Percentiles rank a stretch among this genome's conserved stretches.
phyloP scores from a whole-genome alignment of 495 filamentous ascomycete species.

The Terfezia claveryi region DNA sequence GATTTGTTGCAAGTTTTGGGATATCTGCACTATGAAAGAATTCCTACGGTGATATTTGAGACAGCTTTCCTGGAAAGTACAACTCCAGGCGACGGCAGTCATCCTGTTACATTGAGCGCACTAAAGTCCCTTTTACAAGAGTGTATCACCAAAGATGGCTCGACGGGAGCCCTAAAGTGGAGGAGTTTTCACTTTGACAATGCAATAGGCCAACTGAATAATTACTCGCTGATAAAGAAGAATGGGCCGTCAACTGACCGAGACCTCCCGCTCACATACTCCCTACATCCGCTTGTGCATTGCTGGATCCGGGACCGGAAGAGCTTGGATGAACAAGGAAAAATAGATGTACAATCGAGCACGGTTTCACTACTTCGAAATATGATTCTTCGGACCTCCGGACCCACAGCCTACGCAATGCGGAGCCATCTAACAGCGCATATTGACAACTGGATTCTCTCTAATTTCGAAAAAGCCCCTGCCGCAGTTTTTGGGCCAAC shows the following conservation, averaged over 20 bases:
- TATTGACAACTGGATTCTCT: background rate
- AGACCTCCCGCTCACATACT: background rate
- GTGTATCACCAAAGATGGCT: too few relatives aligned
- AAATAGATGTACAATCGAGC: too few relatives aligned
- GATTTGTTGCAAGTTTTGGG: background rate
- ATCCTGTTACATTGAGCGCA: too few relatives aligned
- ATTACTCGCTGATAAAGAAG: too few relatives aligned
- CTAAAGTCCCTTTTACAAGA: too few relatives aligned
- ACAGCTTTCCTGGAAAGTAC: background rate
- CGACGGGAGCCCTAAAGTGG: too few relatives aligned
- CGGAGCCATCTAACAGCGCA: background rate
- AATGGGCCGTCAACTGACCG: too few relatives aligned
- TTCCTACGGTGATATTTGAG: background rate
- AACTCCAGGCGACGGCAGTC: too few relatives aligned
- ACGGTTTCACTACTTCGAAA: too few relatives aligned
- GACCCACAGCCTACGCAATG: background rate
- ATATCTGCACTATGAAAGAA: background rate
- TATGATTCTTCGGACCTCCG: background rate
- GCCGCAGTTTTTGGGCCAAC: too few relatives aligned
- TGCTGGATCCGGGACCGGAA: background rate
- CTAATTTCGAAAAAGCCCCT: background rate
- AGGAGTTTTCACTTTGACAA: too few relatives aligned
- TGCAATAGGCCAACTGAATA: too few relatives aligned
- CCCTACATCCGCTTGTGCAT: background rate
- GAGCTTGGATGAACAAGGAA: background rate